Evolutionary conservation across 208 protist genomes (phyloP), one percentile per base, ranked within the genome.

Genomic region (Porcisia deanei): DNA sequence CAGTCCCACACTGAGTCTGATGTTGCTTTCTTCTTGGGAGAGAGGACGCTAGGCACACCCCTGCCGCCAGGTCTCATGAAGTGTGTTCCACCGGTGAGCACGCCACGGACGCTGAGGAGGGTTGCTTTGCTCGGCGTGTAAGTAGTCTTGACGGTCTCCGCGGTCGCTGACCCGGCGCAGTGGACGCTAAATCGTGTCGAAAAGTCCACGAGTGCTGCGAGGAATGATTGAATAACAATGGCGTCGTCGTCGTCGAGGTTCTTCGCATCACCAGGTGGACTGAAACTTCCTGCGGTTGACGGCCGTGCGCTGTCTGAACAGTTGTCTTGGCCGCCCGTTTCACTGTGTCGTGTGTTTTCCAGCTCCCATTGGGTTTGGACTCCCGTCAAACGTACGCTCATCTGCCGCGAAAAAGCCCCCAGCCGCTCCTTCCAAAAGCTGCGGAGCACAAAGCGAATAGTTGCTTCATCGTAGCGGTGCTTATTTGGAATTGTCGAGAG

Each of bases 391-490:
- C 77, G 77, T 12, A 37, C 47, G 55, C 67, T 16, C 88, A 93
- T 93, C 75, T 86, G 80, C 30, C 52, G 74, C 67, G 80, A 81
- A 61, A 90, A 97, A 49, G 88, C 81, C 53, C 20, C 39, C 25
- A 95, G 54, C 3, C 93, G 90, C 58, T 88, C 80, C 67, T 80
- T 73, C 91, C 93, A 97, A 66, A 95, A 97, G 70, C 74, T 80
- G 39, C 91, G 90, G 20, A 97, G 79, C 41, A 97, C 39, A 55
- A 91, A 85, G 16, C 93, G 93, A 18, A 97, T 61, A 1, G 86
- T 92, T 7, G 77, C 76, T 57, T 90, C 83, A 75, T 91, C 81
- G 82, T 92, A 96, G 43, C 76, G 77, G 45, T 39, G 69, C 9
- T 71, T 83, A 64, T 94, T 93, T 1, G 84, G 64, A 1, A 93